Base-by-base conservation (phyloP, 768 basidiomycete species). In the Cubamyces sp. region DNA sequence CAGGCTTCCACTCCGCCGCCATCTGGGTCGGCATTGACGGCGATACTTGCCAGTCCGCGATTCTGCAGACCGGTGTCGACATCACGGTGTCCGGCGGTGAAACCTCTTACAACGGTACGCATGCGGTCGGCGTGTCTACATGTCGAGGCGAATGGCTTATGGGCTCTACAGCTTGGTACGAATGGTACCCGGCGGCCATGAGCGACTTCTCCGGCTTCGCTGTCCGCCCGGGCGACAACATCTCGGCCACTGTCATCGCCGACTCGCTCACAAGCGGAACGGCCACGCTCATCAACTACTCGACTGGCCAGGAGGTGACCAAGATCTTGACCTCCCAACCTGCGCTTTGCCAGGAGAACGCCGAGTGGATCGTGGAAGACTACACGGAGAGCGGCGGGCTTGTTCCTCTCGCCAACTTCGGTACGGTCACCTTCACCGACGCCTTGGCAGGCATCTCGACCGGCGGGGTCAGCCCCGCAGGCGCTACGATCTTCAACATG, bases 321-420 rank as follows among this genome's bases (percentile, higher is more conserved):
- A 67, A 73, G 65, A 42, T 68, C 16, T 67, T 76, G 67, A 70
- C 69, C 18, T 74, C 73, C 39, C 59, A 69, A 19, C 54, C 62
- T 50, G 60, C 71, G 26, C 71, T 75, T 43, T 75, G 74, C 68
- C 67, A 74, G 67, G 57, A 73, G 70, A 73, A 76, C 66, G 75
- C 74, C 5, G 74, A 77, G 67, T 77, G 76, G 76, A 76, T 77
- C 58, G 74, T 76, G n/a, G 75, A 76, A 67, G 75, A 76, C 66
- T 71, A 60, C 64, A 57, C 65, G 63, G 56, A 61, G 57, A 61
- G 63, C 59, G 34, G 47, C 57, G 58, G 60, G 34, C 71, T 70
- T 57, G 77, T 78, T 16, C 73, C 74, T 25, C 73, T 78, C 57
- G 74, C 77, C 43, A 73, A 77, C 74, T 78, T 74, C 47, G 74